Percentiles rank a stretch among this genome's conserved stretches.
Conservation (phyloP, 2,329 filamentous ascomycete species). For the Fusarium musae region DNA sequence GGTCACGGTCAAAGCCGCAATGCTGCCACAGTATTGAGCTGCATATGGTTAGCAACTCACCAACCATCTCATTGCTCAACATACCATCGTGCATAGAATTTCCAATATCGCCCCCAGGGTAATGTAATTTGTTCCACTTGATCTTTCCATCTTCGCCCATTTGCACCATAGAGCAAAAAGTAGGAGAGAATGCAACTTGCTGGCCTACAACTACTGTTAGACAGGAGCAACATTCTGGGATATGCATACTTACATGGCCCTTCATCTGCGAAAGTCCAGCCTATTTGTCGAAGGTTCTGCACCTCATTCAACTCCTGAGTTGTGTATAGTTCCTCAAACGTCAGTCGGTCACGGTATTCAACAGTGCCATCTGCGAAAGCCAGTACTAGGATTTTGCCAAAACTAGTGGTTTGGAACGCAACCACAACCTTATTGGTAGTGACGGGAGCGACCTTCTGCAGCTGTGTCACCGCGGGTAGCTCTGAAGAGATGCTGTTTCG, state of each 20-base stretch:
- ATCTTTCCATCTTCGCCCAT: slow-evolving; percentile 68
- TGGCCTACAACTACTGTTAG: slow-evolving; percentile 56
- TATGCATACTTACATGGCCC: slow-evolving; percentile 66
- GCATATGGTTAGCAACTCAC: slow-evolving; percentile 20
- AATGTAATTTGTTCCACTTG: slow-evolving; percentile 67
- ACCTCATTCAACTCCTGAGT: slow-evolving; percentile 73
- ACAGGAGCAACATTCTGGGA: background rate
- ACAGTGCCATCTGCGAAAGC: slow-evolving; percentile 83
- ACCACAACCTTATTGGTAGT: slow-evolving; percentile 78
- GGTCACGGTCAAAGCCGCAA: slow-evolving; percentile 70
- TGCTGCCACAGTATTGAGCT: slow-evolving; percentile 67
- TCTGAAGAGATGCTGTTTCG: slow-evolving; percentile 62
- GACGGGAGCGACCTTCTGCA: slow-evolving; percentile 76
- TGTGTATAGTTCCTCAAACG: slow-evolving; percentile 74
- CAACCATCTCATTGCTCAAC: background rate
- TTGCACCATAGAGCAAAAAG: slow-evolving; percentile 67
- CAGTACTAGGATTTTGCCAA: slow-evolving; percentile 77
- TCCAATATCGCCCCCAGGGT: slow-evolving; percentile 60
- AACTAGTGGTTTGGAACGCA: slow-evolving; percentile 73
- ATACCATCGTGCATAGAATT: slow-evolving; percentile 61
- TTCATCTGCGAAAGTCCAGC: slow-evolving; percentile 76
- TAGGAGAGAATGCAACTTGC: slow-evolving; percentile 71
- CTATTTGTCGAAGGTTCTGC: slow-evolving; percentile 77
- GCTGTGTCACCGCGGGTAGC: slow-evolving; percentile 49
- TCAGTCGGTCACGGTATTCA: slow-evolving; percentile 81